Conservation (phyloP, 1,284 basidiomycete genomes). For the Schizophyllum amplum region DNA sequence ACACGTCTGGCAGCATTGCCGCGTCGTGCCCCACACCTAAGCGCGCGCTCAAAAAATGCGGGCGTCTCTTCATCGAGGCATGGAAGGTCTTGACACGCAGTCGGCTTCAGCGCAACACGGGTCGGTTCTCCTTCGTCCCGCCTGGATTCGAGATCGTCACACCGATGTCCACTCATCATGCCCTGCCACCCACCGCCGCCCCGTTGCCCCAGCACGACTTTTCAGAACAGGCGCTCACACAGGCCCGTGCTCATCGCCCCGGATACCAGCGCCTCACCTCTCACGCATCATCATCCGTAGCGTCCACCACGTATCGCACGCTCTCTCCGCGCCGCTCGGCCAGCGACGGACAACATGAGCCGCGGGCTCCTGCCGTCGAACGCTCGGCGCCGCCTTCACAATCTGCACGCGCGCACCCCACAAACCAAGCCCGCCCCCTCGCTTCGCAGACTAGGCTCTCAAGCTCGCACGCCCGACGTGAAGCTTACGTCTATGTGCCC, state of each 20-base stretch:
- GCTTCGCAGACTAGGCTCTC: background rate
- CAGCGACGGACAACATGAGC: background rate
- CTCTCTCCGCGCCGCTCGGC: too few species aligned
- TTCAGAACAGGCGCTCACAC: too few species aligned
- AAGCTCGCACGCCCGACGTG: background rate
- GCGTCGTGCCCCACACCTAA: conserved; percentile 3
- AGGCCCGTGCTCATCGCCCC: too few species aligned
- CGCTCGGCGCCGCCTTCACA: background rate
- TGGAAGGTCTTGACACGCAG: conserved; percentile 22
- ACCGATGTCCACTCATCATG: background rate
- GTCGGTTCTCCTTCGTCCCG: conserved; percentile 26
- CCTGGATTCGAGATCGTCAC: conserved; percentile 20
- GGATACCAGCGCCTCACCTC: conserved; percentile 5
- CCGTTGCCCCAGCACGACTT: too few species aligned
- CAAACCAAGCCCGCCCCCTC: background rate
- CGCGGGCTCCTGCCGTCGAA: background rate
- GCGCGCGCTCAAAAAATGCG: conserved; percentile 11
- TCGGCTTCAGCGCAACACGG: conserved; percentile 15
- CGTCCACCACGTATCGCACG: background rate
- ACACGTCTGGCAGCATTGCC: conserved; percentile 19
- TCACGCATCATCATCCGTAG: conserved; percentile 1
- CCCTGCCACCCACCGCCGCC: background rate
- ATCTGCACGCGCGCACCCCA: background rate
- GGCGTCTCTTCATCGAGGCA: conserved; percentile 17
- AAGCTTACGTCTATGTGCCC: background rate